Evolutionary conservation across 305 asterid genomes (phyloP).

Genomic region (Fraxinus greggii): DNA sequence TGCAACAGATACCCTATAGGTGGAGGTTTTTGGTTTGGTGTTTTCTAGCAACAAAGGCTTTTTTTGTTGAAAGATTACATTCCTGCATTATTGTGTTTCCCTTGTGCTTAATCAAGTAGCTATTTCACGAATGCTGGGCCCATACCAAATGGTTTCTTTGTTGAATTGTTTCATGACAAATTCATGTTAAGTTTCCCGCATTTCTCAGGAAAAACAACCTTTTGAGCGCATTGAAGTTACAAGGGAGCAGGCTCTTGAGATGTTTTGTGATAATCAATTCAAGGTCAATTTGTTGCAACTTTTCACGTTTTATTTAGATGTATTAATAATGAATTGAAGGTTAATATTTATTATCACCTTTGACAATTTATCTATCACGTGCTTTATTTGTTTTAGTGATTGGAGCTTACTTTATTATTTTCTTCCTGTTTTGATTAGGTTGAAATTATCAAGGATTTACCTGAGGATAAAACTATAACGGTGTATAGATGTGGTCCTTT

Average conservation of each 20-base stretch:
- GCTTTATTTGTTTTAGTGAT: not conserved
- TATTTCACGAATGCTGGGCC: not conserved
- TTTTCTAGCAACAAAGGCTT: not conserved
- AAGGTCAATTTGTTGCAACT: conserved; percentile 48
- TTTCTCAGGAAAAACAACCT: conserved; percentile 76
- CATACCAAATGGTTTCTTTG: not conserved
- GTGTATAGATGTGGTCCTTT: conserved; percentile 96
- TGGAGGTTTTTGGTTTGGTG: not conserved
- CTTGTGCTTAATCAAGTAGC: not conserved
- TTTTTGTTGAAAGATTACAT: not conserved
- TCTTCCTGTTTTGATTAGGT: conserved; percentile 45
- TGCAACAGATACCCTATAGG: not conserved
- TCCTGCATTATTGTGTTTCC: not conserved
- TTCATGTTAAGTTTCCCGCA: conserved; percentile 10
- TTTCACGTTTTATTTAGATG: not conserved
- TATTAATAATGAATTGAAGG: not conserved
- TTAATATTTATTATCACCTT: not conserved
- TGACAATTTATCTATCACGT: not conserved
- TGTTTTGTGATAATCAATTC: conserved; percentile 84
- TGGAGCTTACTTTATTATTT: not conserved
- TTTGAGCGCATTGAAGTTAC: conserved; percentile 93
- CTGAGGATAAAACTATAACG: conserved; percentile 87
- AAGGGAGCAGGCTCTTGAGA: conserved; percentile 81
- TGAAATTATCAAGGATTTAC: conserved; percentile 88
- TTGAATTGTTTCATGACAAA: not conserved